Evolutionary conservation across 176 grass and related monocot species (phyloP).

Genomic region (Leersia perrieri): DNA sequence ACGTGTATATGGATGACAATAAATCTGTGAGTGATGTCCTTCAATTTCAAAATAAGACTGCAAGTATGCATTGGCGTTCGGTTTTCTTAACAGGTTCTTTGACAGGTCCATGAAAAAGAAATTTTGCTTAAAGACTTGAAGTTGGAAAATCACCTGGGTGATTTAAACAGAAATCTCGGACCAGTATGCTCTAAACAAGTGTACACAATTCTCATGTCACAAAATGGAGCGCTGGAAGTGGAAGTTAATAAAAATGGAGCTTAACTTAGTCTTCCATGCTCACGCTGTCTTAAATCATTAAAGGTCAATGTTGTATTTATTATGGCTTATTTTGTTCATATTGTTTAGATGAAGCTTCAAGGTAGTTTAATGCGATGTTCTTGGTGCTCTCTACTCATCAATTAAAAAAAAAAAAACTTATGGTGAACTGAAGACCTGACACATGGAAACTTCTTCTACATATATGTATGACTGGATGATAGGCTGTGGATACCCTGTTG

Average conservation of each 20-base stretch:
- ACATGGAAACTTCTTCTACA: neutral
- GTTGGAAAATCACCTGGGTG: conserved; percentile 45
- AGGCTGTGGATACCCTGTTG: neutral
- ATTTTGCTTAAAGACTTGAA: conserved; percentile 68
- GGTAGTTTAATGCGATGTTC: neutral
- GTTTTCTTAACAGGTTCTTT: conserved; percentile 22
- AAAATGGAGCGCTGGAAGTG: conserved; percentile 46
- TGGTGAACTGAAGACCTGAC: neutral
- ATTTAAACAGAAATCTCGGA: conserved; percentile 59
- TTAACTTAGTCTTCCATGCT: conserved; percentile 22
- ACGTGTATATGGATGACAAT: conserved; percentile 74
- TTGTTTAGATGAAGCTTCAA: conserved; percentile 12
- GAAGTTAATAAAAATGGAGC: conserved; percentile 40
- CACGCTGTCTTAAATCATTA: neutral
- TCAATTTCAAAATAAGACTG: neutral
- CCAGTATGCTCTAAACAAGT: conserved; percentile 62
- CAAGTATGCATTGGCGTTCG: neutral
- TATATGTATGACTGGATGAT: neutral
- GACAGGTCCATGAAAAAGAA: conserved; percentile 70
- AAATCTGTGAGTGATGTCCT: conserved; percentile 61
- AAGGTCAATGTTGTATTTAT: neutral
- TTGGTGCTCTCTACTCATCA: neutral
- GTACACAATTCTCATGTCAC: conserved; percentile 73
- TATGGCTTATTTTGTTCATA: neutral
- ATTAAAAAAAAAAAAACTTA: neutral